Evolutionary conservation across 2,329 filamentous ascomycete species (phyloP), one percentile per base, ranked within the genome.

Genomic region (Arthroderma sp.): DNA sequence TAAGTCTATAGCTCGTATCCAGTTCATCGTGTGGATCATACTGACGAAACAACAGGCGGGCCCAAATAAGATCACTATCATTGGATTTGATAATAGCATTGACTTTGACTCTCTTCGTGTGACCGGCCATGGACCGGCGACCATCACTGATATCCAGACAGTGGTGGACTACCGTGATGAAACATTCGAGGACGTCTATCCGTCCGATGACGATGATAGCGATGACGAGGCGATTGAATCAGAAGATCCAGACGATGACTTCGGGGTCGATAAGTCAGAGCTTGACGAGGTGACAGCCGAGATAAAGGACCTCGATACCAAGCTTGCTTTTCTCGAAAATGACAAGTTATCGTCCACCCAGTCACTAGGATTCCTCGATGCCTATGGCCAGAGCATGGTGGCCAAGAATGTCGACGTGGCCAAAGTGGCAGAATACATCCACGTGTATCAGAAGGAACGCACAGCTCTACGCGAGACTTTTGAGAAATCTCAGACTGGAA

Each of bases 71-170:
- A 76, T 84, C 57, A 77, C 75, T 13, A 76, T 84, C 53, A 67
- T 77, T 47, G 81, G 79, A 4, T 67, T 83, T 38, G 76, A 79
- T 7, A 77, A 79, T 1, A 76, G 73, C 1, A 73, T 78, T 7
- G 77, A 82, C 62, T 73, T 79, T 63, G 73, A 79, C 62, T 81
- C 78, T 8, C 79, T 84, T 68, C 81, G 81, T 62, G 76, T 84
- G 35, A 80, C 83, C 62, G 80, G 81, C 49, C 76, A 75, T 55
- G 79, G 80, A n/a, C 66, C 75, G 0, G 81, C 79, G 7, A 77
- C 77, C 54, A 81, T 84, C 63, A 80, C 78, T 9, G 82, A 87
- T 63, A 83, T 86, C 60, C 76, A 79, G 8, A 77, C 85, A 41
- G 78, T 84, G 59, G 71, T 79, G 5, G 70, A 84, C 8, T 76